These are phyloP conservation scores for Fagopyrum esculentum DNA, from an alignment of 148 eudicot species.

Conservation along the genomic window DNA sequence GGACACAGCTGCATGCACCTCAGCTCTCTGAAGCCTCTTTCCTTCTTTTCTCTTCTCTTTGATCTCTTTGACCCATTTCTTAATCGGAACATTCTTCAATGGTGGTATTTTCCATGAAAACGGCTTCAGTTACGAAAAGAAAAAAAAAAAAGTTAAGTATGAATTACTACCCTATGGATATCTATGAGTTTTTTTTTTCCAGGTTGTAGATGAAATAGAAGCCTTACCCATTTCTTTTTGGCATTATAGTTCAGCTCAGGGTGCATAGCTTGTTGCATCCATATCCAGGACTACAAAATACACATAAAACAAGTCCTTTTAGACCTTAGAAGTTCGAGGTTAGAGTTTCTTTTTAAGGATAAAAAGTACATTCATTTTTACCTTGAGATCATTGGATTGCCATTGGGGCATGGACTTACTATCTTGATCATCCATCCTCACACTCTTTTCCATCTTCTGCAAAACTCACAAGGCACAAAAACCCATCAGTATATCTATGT, in stretches of 20 bases:
- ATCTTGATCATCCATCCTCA: slow-evolving; percentile 47
- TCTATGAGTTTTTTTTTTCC: too few species aligned
- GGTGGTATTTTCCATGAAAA: slow-evolving; percentile 61
- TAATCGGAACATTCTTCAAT: slow-evolving; percentile 53
- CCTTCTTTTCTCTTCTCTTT: slow-evolving; percentile 78
- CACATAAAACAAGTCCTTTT: background rate
- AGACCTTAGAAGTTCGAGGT: background rate
- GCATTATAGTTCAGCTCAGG: slow-evolving; percentile 84
- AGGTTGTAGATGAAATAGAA: background rate
- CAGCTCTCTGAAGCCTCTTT: slow-evolving; percentile 79
- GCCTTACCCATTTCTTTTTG: slow-evolving; percentile 73
- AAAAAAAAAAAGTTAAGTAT: background rate
- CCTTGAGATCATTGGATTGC: slow-evolving; percentile 93
- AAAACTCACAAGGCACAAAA: slow-evolving; percentile 15
- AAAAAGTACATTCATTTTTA: slow-evolving; percentile 17
- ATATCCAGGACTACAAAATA: slow-evolving; percentile 75
- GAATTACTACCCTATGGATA: too few species aligned
- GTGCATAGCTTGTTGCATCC: slow-evolving; percentile 99
- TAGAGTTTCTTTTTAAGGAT: background rate
- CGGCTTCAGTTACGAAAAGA: slow-evolving; percentile 21
- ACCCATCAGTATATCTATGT: background rate
- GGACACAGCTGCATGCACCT: slow-evolving; percentile 90
- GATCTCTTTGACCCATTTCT: slow-evolving; percentile 80
- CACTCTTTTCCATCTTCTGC: slow-evolving; percentile 51
- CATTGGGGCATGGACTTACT: slow-evolving; percentile 52